Evolutionary conservation across 305 asterid species (phyloP).

Genomic region (Coffea humblotiana): DNA sequence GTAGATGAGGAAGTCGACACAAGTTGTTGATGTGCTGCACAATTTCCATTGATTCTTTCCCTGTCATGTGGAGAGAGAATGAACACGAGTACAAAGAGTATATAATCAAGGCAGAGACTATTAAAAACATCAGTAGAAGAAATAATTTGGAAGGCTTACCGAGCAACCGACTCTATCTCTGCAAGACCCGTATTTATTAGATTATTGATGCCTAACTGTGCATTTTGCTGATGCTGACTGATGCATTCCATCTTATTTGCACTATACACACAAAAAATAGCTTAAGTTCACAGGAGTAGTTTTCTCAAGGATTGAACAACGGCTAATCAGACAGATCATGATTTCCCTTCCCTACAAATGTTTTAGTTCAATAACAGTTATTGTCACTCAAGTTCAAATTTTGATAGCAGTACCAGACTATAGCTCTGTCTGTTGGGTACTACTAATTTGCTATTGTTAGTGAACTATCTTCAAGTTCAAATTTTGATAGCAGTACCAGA

Average conservation of each 20-base stretch:
- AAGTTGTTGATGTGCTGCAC: constrained; percentile 38
- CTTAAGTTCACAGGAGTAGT: neutral
- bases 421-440: too few species aligned
- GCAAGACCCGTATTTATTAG: constrained; percentile 39
- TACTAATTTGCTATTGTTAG: neutral
- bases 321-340: neutral
- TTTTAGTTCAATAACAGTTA: too few species aligned
- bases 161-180: constrained; percentile 40
- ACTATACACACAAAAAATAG: constrained; percentile 26
- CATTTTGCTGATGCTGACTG: constrained; percentile 48
- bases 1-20: constrained; percentile 44
- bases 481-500: neutral
- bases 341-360: neutral
- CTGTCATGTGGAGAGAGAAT: constrained; percentile 34
- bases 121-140: neutral
- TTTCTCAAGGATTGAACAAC: neutral
- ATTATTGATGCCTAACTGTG: constrained; percentile 35
- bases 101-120: constrained; percentile 1
- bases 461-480: neutral
- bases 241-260: constrained; percentile 46
- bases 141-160: constrained; percentile 41
- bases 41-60: constrained; percentile 43
- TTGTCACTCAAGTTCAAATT: too few species aligned
- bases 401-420: neutral
- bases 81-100: neutral